phyloP scores from a whole-genome alignment of 495 filamentous ascomycete species.

The Neurospora sp. region DNA sequence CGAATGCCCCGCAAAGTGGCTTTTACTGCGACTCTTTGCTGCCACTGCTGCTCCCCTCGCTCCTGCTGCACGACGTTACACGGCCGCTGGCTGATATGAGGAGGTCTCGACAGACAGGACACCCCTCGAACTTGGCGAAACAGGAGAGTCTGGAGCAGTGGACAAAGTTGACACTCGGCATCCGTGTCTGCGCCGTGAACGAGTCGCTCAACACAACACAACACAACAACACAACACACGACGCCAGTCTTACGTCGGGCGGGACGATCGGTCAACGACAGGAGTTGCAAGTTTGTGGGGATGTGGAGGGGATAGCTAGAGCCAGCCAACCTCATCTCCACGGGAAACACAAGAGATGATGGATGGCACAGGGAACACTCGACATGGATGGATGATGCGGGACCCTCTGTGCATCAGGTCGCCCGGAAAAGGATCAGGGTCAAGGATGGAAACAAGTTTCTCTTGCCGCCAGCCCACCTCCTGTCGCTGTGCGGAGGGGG shows the following conservation, averaged over 20 bases:
- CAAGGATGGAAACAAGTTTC: background rate
- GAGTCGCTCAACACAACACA: background rate
- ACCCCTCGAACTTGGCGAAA: background rate
- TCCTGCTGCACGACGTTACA: background rate
- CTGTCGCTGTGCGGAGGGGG: background rate
- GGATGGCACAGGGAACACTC: background rate
- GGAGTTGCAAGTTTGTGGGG: background rate
- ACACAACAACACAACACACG: background rate
- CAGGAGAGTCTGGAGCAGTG: background rate
- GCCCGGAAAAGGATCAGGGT: background rate
- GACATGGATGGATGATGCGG: background rate
- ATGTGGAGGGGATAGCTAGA: background rate
- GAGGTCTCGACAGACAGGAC: background rate
- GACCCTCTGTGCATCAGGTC: background rate
- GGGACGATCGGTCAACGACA: background rate
- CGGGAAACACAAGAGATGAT: background rate
- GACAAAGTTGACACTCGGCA: background rate
- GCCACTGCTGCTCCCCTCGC: background rate
- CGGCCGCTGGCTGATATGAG: background rate
- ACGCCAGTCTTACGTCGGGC: background rate
- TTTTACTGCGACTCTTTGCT: background rate
- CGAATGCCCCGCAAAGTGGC: background rate
- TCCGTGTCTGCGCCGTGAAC: background rate
- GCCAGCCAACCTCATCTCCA: background rate
- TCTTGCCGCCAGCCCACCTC: background rate